Conservation (phyloP, 2,329 filamentous ascomycete species). For the Sclerotinia spermophila region DNA sequence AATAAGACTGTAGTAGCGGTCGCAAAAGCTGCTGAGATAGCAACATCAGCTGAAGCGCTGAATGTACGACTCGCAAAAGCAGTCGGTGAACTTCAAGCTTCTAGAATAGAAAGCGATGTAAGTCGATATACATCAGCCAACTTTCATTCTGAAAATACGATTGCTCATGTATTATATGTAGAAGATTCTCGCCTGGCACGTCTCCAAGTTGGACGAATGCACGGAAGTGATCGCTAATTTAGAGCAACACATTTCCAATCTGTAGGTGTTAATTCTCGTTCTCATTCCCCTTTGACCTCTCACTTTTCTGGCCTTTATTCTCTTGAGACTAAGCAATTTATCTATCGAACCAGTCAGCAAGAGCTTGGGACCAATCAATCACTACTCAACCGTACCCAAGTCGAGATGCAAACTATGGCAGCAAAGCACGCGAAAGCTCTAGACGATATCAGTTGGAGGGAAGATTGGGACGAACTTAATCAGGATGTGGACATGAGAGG, state of each 20-base stretch:
- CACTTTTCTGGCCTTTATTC: slow-evolving; percentile 28
- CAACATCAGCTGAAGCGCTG: slow-evolving; percentile 44
- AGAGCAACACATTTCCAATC: slow-evolving; percentile 53
- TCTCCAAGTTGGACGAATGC: slow-evolving; percentile 54
- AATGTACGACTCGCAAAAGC: slow-evolving; percentile 49
- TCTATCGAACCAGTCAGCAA: slow-evolving; percentile 44
- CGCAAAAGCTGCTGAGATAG: slow-evolving; percentile 39
- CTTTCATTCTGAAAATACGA: neutral
- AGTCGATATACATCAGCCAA: slow-evolving; percentile 26
- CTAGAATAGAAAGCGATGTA: slow-evolving; percentile 59
- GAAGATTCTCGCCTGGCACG: slow-evolving; percentile 60
- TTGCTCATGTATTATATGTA: slow-evolving; percentile 32
- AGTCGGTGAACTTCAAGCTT: slow-evolving; percentile 48
- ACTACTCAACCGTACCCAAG: slow-evolving; percentile 58
- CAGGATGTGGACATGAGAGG: slow-evolving; percentile 31
- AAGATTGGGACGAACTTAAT: slow-evolving; percentile 54
- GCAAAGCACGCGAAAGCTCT: slow-evolving; percentile 50
- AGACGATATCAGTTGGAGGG: slow-evolving; percentile 53
- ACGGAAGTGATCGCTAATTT: slow-evolving; percentile 57
- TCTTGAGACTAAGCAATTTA: slow-evolving; percentile 6
- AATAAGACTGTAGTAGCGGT: slow-evolving; percentile 18
- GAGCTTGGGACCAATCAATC: slow-evolving; percentile 55
- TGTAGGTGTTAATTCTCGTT: slow-evolving; percentile 44
- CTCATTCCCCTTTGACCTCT: neutral
- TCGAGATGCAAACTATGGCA: slow-evolving; percentile 61